phyloP scores from a whole-genome alignment of 345 rosid species.

The Linum usitatissimum region DNA sequence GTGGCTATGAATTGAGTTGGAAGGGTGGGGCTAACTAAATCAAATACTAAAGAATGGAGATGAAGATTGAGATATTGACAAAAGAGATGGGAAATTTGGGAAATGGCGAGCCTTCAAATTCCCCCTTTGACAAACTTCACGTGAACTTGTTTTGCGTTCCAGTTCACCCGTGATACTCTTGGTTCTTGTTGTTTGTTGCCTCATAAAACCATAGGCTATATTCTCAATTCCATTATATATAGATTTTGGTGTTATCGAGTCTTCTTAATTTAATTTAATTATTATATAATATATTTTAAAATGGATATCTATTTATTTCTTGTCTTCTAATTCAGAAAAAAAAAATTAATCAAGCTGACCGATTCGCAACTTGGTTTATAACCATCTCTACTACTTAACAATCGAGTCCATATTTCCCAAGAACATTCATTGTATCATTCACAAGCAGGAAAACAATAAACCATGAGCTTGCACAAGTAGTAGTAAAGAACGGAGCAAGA shows the following conservation, averaged over 20 bases:
- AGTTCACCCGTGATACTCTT: neutral
- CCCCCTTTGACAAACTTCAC: neutral
- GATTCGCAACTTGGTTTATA: too few species aligned
- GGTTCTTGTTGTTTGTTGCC: too few species aligned
- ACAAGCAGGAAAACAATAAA: neutral
- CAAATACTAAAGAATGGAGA: neutral
- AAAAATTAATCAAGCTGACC: too few species aligned
- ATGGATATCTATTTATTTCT: too few species aligned
- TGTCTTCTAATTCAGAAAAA: too few species aligned
- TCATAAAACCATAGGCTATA: too few species aligned
- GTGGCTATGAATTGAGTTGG: neutral
- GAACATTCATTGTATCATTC: neutral
- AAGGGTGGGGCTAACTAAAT: neutral
- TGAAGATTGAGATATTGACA: neutral
- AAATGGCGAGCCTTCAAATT: neutral
- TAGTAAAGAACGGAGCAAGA: neutral
- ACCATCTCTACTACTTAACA: too few species aligned
- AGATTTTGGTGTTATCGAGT: too few species aligned
- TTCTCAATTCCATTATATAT: too few species aligned
- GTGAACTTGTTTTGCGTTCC: neutral
- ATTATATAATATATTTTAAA: too few species aligned
- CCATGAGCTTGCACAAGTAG: neutral
- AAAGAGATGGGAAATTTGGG: too few species aligned
- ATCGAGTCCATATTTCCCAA: neutral
- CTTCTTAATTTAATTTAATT: too few species aligned